Conservation (phyloP, 2,329 filamentous ascomycete genomes). For the Parascedosporium putredinis region DNA sequence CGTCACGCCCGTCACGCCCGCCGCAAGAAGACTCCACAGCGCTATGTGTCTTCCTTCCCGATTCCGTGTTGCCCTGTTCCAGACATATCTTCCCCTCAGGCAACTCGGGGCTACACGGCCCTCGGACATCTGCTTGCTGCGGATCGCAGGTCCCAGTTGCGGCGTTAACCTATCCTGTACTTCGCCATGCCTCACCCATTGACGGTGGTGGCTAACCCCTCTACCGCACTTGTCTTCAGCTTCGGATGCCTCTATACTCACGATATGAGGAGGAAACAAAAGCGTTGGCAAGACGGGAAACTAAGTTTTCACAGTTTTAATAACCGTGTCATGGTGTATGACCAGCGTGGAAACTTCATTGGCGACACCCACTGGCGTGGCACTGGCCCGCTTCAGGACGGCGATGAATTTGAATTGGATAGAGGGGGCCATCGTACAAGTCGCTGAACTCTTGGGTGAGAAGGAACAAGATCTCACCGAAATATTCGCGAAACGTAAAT, state of each 20-base stretch:
- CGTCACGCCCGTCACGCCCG: too few relatives aligned
- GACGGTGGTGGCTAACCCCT: too few relatives aligned
- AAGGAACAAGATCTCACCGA: slow-evolving; percentile 69
- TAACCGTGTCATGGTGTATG: slow-evolving; percentile 81
- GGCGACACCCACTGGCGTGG: slow-evolving; percentile 77
- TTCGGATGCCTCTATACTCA: slow-evolving; percentile 80
- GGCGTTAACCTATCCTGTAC: too few relatives aligned
- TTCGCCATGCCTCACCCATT: too few relatives aligned
- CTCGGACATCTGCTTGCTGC: too few relatives aligned
- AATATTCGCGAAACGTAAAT: slow-evolving; percentile 53
- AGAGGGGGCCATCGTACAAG: slow-evolving; percentile 66
- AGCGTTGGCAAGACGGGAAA: slow-evolving; percentile 87
- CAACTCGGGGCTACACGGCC: too few relatives aligned
- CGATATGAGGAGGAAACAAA: slow-evolving; percentile 76
- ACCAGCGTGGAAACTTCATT: slow-evolving; percentile 67
- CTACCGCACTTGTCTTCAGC: slow-evolving; percentile 69
- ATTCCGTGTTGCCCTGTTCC: too few relatives aligned
- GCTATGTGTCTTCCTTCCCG: too few relatives aligned
- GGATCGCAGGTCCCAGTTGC: too few relatives aligned
- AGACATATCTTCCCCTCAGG: too few relatives aligned
- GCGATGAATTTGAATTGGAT: slow-evolving; percentile 73
- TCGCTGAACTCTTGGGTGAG: slow-evolving; percentile 62
- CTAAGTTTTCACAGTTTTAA: slow-evolving; percentile 88
- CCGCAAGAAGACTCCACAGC: too few relatives aligned
- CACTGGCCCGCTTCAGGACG: slow-evolving; percentile 59